Base-by-base conservation (phyloP, 202 grass and related monocot species). In the Panicum hallii region DNA sequence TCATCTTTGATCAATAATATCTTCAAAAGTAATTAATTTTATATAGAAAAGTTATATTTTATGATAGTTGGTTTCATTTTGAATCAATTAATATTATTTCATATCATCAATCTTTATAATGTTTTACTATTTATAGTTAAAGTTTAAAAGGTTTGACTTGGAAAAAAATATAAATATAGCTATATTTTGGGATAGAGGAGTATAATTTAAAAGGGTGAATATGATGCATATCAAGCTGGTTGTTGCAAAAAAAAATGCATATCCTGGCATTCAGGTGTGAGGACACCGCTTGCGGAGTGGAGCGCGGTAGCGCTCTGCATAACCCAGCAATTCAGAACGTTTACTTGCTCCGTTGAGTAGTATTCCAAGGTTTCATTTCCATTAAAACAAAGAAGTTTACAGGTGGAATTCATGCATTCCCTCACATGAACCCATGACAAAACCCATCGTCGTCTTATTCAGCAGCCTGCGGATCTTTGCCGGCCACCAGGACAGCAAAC, bases 381-480 rank as follows among this genome's bases (percentile, higher is more conserved):
- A 64, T 49, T 55, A 7, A 23, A 80, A 44, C 75, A 32, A 69
- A 81, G 38, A 47, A 71, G 84, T 91, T 77, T 84, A 87, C 89
- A 84, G 5, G 43, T 38, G 43, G 45, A 71, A 41, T 75, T 77
- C 85, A 45, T 55, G 49, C 49, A 34, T 49, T 53, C 63, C 76
- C 38, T 56, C 76, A 38, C 47, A 81, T 77, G 71, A 87, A 76
- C 50, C 88, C 23, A 41, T 76, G 54, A 63, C 4, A 70, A 55
- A 60, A 7, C 63, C 38, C 56, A 43, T 67, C 22, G 19, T 67
- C 22, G 85, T 53, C 66, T 91, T 88, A 84, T 88, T 91, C 9
- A 38, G 71, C 81, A 64, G 69, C 63, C 45, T 14, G 69, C 80
- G 23, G 69, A 75, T 50, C 42, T 45, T 90, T 40, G 75, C 75